Conservation (phyloP, 768 basidiomycete species). For the Leccinum truebloodii region DNA sequence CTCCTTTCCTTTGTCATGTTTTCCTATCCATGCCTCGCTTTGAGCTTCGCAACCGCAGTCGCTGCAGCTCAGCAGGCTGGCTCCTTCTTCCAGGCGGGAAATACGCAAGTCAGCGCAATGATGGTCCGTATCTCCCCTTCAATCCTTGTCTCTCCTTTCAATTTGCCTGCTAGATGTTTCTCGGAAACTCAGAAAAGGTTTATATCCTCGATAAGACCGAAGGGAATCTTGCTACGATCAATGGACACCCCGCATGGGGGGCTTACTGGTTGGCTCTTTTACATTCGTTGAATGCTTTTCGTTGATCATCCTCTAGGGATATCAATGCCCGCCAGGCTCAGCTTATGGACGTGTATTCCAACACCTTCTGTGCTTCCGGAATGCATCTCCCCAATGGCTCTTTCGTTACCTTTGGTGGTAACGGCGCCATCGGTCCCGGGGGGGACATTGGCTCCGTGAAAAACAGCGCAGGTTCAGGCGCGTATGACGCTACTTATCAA, state of each 20-base stretch:
- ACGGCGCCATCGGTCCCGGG: slow-evolving; percentile 68
- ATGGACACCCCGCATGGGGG: slow-evolving; percentile 75
- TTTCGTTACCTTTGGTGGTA: slow-evolving; percentile 75
- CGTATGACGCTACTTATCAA: slow-evolving; percentile 66
- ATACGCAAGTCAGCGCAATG: slow-evolving; percentile 52
- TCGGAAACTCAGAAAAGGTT: slow-evolving; percentile 77
- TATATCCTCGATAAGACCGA: slow-evolving; percentile 94
- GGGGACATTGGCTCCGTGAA: slow-evolving; percentile 56
- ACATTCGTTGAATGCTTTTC: background rate
- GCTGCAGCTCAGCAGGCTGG: slow-evolving; percentile 26
- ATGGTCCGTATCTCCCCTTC: slow-evolving; percentile 42
- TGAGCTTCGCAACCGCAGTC: slow-evolving; percentile 44
- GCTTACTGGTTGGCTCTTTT: slow-evolving; percentile 52
- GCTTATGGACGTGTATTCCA: slow-evolving; percentile 50
- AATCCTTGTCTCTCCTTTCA: background rate
- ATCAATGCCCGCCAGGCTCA: slow-evolving; percentile 21
- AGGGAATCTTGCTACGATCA: slow-evolving; percentile 64
- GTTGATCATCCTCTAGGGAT: slow-evolving; percentile 20
- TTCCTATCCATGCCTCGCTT: slow-evolving; percentile 40
- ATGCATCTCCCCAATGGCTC: slow-evolving; percentile 83
- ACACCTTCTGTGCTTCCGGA: slow-evolving; percentile 81
- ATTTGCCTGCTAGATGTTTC: slow-evolving; percentile 58
- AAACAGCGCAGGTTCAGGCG: slow-evolving; percentile 47
- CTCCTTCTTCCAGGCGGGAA: slow-evolving; percentile 26
- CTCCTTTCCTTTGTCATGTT: slow-evolving; percentile 28